phyloP scores from a whole-genome alignment of 306 rosid species.

The Morella rubra region DNA sequence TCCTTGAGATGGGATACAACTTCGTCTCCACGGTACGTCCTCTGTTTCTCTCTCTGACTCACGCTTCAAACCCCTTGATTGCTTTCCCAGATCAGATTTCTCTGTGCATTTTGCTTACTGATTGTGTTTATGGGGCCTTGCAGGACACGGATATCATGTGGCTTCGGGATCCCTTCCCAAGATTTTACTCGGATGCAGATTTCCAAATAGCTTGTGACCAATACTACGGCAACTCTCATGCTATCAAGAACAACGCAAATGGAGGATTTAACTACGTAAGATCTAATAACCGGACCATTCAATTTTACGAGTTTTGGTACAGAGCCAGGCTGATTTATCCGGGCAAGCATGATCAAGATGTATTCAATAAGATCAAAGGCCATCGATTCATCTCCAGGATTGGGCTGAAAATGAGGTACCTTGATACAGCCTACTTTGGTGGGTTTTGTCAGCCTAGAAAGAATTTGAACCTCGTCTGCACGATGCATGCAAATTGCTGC shows the following conservation, averaged over 20 bases:
- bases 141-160: slow-evolving; percentile 92
- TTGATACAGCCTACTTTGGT: slow-evolving; percentile 60
- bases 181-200: slow-evolving; percentile 53
- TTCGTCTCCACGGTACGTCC: slow-evolving; percentile 74
- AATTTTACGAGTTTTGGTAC: slow-evolving; percentile 76
- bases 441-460: slow-evolving; percentile 66
- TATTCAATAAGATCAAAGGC: slow-evolving; percentile 57
- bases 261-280: slow-evolving; percentile 77
- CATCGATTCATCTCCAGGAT: slow-evolving; percentile 30
- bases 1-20: slow-evolving; percentile 69
- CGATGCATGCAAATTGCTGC: slow-evolving; percentile 96
- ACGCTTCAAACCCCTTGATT: no score
- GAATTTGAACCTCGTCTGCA: slow-evolving; percentile 47
- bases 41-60: neutral
- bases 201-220: slow-evolving; percentile 81
- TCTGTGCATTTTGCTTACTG: no score
- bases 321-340: slow-evolving; percentile 44
- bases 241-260: slow-evolving; percentile 46
- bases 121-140: no score
- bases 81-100: no score
- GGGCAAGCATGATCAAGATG: slow-evolving; percentile 64
- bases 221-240: slow-evolving; percentile 46
- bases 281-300: slow-evolving; percentile 50
- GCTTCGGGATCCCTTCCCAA: slow-evolving; percentile 69
- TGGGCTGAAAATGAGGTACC: slow-evolving; percentile 55